Conservation (phyloP, 2,329 filamentous ascomycete species). For the Colletotrichum zoysiae region DNA sequence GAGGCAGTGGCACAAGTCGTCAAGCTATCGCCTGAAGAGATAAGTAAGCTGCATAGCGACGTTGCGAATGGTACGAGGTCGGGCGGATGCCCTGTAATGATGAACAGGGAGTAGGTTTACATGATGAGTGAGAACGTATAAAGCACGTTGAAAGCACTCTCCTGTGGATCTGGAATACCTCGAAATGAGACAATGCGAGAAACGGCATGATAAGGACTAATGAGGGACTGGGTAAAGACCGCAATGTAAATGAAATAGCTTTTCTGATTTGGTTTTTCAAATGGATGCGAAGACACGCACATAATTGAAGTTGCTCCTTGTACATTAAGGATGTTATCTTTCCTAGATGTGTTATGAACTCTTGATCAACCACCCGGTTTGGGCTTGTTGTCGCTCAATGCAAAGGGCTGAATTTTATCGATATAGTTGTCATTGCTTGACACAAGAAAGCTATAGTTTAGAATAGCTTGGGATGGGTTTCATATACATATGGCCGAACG, state of each 20-base stretch:
- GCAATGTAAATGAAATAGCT: not conserved
- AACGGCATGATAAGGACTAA: not conserved
- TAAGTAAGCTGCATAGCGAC: constrained; percentile 23
- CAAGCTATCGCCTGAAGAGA: constrained; percentile 14
- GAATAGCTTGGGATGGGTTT: not conserved
- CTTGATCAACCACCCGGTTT: not conserved
- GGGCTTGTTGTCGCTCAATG: not conserved
- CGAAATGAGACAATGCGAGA: not conserved
- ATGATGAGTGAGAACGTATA: not conserved
- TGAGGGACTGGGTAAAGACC: not conserved
- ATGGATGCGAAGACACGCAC: not conserved
- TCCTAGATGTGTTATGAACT: not conserved
- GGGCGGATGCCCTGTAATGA: constrained; percentile 33
- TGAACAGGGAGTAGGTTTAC: constrained; percentile 25
- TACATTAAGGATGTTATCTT: not conserved
- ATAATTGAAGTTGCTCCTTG: not conserved
- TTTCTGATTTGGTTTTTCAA: not conserved
- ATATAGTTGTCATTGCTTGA: not conserved
- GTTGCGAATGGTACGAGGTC: not conserved
- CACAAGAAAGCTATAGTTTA: not conserved
- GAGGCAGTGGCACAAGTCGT: constrained; percentile 13
- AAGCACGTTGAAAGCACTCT: not conserved
- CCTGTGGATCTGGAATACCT: not conserved
- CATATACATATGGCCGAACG: not conserved
- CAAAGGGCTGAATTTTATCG: not conserved